Evolutionary conservation across 139 green algal genomes (phyloP), one percentile per base, ranked within the genome.

Genomic region (Medakamo hakoo): DNA sequence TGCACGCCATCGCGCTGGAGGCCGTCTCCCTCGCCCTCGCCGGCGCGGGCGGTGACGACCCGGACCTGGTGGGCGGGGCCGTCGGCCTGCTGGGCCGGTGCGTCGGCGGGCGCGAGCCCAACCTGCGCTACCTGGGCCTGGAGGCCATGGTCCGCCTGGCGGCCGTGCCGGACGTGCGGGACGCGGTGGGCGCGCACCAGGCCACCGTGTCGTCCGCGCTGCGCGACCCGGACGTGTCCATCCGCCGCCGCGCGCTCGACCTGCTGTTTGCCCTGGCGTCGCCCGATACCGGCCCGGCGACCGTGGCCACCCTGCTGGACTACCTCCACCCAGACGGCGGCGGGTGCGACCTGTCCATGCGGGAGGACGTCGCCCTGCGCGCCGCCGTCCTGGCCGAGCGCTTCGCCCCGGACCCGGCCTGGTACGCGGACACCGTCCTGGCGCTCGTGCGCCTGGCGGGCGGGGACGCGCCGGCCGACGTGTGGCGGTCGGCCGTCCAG

Each of bases 361-460:
- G 88, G 1, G 93, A 98, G 70, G 93, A 99, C 82, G 78, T 99
- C 64, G 86, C 94, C 55, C 81, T 98, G 26, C 98, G 98, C 75
- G 83, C 89, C 3, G 92, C 91, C 21, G 93, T 99, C 49, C 76
- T 98, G 61, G 91, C 93, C 4, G 92, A 99, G 76, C 83, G 88
- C 23, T 84, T 84, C 52, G 74, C 69, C 66, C 73, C 80, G 24
- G 61, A 64, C 60, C 60, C 74, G 57, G 59, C 86, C 60, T 95
- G 90, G 90, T 98, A 96, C 56, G 78, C 95, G 49, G 86, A 96
- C 68, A 77, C 85, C 21, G 84, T 87, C 31, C 78, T 99, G 49
- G 69, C 73, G 26, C 82, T 99, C 55, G 88, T 98, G 58, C 86
- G 96, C 70, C 82, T 82, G 9, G 88, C 84, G 1, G 91, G 92